Evolutionary conservation across 108 stramenopile species (phyloP), one percentile per base, ranked within the genome.

Genomic region (Parmales sp.): DNA sequence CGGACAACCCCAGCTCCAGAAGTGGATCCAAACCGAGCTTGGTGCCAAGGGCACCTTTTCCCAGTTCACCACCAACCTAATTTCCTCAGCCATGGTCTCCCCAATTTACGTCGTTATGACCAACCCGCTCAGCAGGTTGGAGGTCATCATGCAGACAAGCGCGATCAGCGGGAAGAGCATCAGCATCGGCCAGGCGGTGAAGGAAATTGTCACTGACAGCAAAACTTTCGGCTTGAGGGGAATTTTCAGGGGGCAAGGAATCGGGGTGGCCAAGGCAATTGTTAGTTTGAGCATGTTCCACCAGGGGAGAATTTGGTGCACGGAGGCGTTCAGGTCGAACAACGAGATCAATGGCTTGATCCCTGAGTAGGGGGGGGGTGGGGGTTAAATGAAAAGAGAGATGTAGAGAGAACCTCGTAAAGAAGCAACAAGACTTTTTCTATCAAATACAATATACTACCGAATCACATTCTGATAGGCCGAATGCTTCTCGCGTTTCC

Each of bases 61-160:
- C 49, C 68, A 82, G 67, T 72, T 78, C n/a, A 72, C 78, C 45
- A 88, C 88, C 34, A 88, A 88, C 18, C 78, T 93, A 66, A 74
- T 93, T 38, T 87, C 89, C 20, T 86, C 84, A 19, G 80, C 87
- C 29, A 78, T 83, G 45, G 92, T 93, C 2, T 79, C 78, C 70
- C 92, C 92, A 37, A 93, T 93, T 67, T 93, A 93, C 72, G 89
- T 93, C 26, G 82, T 84, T 9, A 89, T 93, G 34, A 93, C 92
- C 16, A 93, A 93, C 65, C 92, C 92, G 25, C 77, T 93, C 9
- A 79, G 77, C 50, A 80, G 92, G 66, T 74, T 93, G 65, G 92
- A 93, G 74, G 92, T 93, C 63, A 93, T 93, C 68, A 93, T 93
- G 92, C 92, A 93, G 79, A 93, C 92, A 18, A 82, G 72, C 66